Conservation (phyloP, 2,329 filamentous ascomycete species). For the Sclerotinia nivalis region DNA sequence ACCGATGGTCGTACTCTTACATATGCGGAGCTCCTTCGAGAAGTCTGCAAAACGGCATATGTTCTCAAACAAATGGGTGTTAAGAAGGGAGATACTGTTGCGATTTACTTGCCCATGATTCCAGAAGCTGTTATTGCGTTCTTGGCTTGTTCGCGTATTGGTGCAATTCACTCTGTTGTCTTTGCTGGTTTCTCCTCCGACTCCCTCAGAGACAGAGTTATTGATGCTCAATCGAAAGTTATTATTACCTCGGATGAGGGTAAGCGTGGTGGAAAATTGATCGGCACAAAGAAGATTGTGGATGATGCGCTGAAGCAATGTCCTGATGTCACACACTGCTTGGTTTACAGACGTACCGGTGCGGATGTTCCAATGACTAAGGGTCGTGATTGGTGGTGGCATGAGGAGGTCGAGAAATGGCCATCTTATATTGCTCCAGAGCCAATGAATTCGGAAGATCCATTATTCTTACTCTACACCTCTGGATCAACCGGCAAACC, state of each 20-base stretch:
- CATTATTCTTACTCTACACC: constrained; percentile 95
- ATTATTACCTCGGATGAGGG: constrained; percentile 98
- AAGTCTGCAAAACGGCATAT: constrained; percentile 86
- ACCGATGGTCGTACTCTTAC: constrained; percentile 84
- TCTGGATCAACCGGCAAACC: constrained; percentile 98
- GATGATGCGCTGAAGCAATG: constrained; percentile 97
- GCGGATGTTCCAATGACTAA: constrained; percentile 87
- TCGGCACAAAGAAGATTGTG: constrained; percentile 98
- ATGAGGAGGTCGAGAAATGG: constrained; percentile 97
- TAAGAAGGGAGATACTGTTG: constrained; percentile 94
- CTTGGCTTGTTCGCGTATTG: constrained; percentile 87
- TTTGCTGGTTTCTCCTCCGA: constrained; percentile 98
- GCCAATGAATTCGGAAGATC: constrained; percentile 89
- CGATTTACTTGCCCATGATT: constrained; percentile 98
- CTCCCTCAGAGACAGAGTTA: constrained; percentile 90
- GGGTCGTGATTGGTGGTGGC: constrained; percentile 95
- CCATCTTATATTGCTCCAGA: constrained; percentile 89
- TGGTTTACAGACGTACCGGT: constrained; percentile 95
- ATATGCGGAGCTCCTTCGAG: constrained; percentile 87
- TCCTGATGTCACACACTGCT: constrained; percentile 78
- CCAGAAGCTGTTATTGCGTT: constrained; percentile 91
- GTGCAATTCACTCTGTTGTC: constrained; percentile 94
- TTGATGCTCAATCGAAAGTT: constrained; percentile 87
- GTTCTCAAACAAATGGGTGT: constrained; percentile 94
- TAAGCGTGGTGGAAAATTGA: constrained; percentile 95